Conservation (phyloP, 2,329 filamentous ascomycete species). For the Fusarium marasasianum region DNA sequence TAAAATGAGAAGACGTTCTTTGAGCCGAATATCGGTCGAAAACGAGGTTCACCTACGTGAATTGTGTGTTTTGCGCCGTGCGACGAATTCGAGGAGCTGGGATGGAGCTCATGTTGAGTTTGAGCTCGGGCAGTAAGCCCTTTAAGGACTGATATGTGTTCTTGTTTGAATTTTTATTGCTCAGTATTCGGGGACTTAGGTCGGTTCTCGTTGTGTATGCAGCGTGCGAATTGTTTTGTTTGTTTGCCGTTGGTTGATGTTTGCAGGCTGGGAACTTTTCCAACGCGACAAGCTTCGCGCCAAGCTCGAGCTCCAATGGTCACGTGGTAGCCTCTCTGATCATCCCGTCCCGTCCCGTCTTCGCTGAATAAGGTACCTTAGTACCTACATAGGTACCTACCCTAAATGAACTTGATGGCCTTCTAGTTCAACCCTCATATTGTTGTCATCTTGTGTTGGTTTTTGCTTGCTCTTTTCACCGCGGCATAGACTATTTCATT, state of each 20-base stretch:
- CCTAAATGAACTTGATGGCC: background rate
- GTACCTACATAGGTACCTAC: background rate
- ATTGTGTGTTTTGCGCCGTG: conserved; percentile 59
- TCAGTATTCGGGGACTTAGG: background rate
- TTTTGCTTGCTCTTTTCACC: background rate
- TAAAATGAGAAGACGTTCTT: background rate
- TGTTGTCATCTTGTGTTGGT: background rate
- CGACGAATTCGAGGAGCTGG: conserved; percentile 55
- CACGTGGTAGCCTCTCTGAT: conserved; percentile 27
- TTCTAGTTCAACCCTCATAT: background rate
- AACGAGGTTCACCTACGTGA: conserved; percentile 51
- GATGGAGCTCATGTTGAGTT: conserved; percentile 46
- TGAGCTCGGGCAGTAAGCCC: conserved; percentile 39
- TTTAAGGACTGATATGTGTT: background rate
- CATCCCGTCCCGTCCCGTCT: no score
- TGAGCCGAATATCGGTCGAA: no score
- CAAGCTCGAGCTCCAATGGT: conserved; percentile 17
- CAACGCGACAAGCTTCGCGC: conserved; percentile 42
- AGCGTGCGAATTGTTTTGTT: conserved; percentile 9
- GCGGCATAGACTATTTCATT: background rate
- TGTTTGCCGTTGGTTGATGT: conserved; percentile 4
- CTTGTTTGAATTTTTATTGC: background rate
- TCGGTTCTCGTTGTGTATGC: background rate
- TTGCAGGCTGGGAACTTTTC: conserved; percentile 38
- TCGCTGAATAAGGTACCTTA: no score